A percentile compares a stretch with the other conserved stretches of the same genome.
Conservation (phyloP, 2,329 filamentous ascomycete species). For the Diatrype stigma region DNA sequence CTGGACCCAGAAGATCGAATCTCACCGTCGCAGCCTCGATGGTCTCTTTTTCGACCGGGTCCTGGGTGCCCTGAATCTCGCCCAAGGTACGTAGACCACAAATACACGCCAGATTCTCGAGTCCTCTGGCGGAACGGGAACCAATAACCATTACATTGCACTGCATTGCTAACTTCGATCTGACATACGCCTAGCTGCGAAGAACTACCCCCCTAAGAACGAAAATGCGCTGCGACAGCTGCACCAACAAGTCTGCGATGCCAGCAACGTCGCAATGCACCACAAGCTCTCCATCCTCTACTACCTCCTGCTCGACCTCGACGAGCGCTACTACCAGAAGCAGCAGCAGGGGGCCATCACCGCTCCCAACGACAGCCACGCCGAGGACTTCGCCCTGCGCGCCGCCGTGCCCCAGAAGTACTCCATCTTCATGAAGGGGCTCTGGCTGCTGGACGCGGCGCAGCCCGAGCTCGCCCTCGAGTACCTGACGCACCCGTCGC, state of each 20-base stretch:
- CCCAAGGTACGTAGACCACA: slow-evolving; percentile 62
- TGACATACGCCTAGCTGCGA: slow-evolving; percentile 37
- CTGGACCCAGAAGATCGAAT: slow-evolving; percentile 58
- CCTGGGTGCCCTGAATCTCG: slow-evolving; percentile 64
- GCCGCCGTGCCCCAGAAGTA: slow-evolving; percentile 72
- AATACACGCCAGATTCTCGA: no score
- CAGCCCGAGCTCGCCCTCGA: slow-evolving; percentile 69
- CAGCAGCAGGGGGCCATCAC: slow-evolving; percentile 35
- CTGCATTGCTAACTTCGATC: slow-evolving; percentile 1
- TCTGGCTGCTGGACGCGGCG: slow-evolving; percentile 74
- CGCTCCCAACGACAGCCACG: slow-evolving; percentile 32
- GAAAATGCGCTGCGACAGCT: slow-evolving; percentile 64
- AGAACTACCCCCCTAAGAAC: slow-evolving; percentile 70
- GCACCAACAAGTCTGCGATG: slow-evolving; percentile 65
- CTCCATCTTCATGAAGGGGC: slow-evolving; percentile 73
- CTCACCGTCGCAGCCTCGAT: slow-evolving; percentile 62
- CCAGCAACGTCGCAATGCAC: slow-evolving; percentile 58
- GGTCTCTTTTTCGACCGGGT: slow-evolving; percentile 80
- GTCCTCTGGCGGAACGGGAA: no score
- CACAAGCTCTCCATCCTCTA: slow-evolving; percentile 81
- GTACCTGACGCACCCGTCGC: slow-evolving; percentile 72
- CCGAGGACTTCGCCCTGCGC: slow-evolving; percentile 54
- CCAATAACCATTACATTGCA: not conserved
- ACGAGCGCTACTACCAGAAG: slow-evolving; percentile 31
- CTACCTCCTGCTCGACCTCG: slow-evolving; percentile 76